phyloP scores from a whole-genome alignment of 441 rosid species.

The Corymbia citriodora region DNA sequence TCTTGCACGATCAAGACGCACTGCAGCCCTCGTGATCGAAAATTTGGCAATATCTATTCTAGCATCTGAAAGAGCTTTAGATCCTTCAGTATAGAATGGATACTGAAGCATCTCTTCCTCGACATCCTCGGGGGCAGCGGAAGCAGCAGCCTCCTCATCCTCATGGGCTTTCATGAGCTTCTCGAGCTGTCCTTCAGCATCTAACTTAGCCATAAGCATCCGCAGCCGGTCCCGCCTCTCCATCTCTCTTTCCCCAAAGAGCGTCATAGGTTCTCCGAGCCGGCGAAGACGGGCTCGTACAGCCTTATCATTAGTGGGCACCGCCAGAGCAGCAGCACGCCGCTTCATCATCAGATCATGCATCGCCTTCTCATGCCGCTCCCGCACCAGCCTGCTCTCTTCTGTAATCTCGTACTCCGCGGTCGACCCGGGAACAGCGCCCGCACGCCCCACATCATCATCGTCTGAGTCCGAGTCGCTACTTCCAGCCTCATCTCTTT shows the following conservation, averaged over 20 bases:
- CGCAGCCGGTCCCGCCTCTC: slow-evolving; percentile 89
- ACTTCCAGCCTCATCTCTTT: slow-evolving; percentile 39
- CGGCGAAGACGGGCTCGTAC: slow-evolving; percentile 86
- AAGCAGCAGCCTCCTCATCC: slow-evolving; percentile 63
- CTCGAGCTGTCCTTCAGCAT: slow-evolving; percentile 75
- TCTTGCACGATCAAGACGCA: slow-evolving; percentile 57
- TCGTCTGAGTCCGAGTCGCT: slow-evolving; percentile 53
- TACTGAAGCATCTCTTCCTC: slow-evolving; percentile 60
- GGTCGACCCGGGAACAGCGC: slow-evolving; percentile 4
- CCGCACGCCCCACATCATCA: slow-evolving; percentile 23
- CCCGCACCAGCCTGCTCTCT: slow-evolving; percentile 57
- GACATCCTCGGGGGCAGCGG: slow-evolving; percentile 33
- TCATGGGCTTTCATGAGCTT: slow-evolving; percentile 80
- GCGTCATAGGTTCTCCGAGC: slow-evolving; percentile 84
- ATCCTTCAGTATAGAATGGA: slow-evolving; percentile 83
- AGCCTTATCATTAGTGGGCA: slow-evolving; percentile 88
- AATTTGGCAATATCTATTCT: slow-evolving; percentile 68
- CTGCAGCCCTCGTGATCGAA: slow-evolving; percentile 59
- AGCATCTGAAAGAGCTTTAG: slow-evolving; percentile 58
- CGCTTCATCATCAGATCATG: slow-evolving; percentile 76
- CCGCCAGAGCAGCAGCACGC: slow-evolving; percentile 85
- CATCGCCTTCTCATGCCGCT: slow-evolving; percentile 81
- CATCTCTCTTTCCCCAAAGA: slow-evolving; percentile 93
- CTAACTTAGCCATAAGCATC: slow-evolving; percentile 79
- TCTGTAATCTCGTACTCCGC: slow-evolving; percentile 60